A percentile compares a stretch with the other conserved stretches of the same genome.
Conservation (phyloP, 345 rosid genomes). For the Acer yangbiense region DNA sequence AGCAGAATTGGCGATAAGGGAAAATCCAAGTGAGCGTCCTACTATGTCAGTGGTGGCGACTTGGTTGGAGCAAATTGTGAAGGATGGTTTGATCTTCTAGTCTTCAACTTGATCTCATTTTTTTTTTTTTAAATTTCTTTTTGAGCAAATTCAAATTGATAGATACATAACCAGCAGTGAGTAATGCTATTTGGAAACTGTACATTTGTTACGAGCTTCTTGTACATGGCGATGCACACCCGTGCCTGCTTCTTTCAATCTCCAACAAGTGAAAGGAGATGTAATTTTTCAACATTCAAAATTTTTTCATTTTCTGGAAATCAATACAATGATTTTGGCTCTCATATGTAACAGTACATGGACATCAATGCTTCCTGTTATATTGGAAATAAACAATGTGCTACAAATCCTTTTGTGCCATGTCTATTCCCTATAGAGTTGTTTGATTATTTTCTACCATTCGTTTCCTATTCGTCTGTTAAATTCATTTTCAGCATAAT, state of each 20-base stretch:
- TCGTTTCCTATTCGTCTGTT: not conserved
- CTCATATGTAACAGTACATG: slow-evolving; percentile 1
- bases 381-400: slow-evolving; percentile 2
- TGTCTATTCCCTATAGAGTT: not conserved
- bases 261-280: slow-evolving; percentile 28
- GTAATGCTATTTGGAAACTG: slow-evolving; percentile 40
- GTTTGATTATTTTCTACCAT: not conserved
- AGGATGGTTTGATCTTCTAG: slow-evolving; percentile 67
- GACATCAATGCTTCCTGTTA: not conserved
- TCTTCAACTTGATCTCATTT: slow-evolving; percentile 12
- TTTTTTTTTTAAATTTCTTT: not conserved
- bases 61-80: slow-evolving; percentile 65
- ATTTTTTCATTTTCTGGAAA: slow-evolving; percentile 14
- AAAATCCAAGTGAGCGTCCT: slow-evolving; percentile 73
- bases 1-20: slow-evolving; percentile 70
- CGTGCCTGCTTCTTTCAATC: slow-evolving; percentile 13
- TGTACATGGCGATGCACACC: slow-evolving; percentile 37
- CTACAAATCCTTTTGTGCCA: not conserved
- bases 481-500: no score
- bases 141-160: slow-evolving; percentile 19
- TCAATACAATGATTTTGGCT: slow-evolving; percentile 3
- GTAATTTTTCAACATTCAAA: slow-evolving; percentile 13
- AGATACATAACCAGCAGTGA: slow-evolving; percentile 10
- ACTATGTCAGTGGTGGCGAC: slow-evolving; percentile 57
- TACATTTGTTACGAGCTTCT: slow-evolving; percentile 40